Conservation (phyloP, 192 early-diverging fungal genomes). For the Kappamyces sp. region DNA sequence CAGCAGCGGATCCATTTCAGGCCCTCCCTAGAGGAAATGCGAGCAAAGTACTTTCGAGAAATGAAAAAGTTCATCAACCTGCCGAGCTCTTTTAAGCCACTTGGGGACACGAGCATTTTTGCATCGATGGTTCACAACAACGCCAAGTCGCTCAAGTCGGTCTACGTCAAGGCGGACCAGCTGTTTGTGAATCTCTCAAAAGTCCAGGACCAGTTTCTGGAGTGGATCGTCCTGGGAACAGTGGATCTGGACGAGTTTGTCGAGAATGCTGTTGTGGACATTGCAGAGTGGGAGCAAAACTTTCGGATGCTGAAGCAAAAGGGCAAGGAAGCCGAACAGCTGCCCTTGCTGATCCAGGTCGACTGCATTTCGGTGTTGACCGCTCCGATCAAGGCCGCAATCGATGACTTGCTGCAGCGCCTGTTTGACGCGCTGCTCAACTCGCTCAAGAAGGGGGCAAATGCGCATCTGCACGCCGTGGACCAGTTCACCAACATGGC, state of each 20-base stretch:
- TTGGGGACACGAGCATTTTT: constrained; percentile 41
- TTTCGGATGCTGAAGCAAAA: constrained; percentile 48
- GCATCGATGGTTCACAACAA: constrained; percentile 42
- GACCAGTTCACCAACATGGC: constrained; percentile 47
- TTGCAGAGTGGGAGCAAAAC: constrained; percentile 46
- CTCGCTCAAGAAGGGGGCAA: constrained; percentile 30
- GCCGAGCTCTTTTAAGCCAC: constrained; percentile 39
- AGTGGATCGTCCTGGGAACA: constrained; percentile 51
- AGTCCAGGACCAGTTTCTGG: constrained; percentile 46
- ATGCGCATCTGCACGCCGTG: constrained; percentile 30
- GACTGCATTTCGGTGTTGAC: constrained; percentile 52
- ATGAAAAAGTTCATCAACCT: constrained; percentile 58
- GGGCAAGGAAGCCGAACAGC: constrained; percentile 53
- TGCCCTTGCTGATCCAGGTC: constrained; percentile 39
- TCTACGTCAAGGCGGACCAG: constrained; percentile 45
- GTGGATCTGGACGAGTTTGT: constrained; percentile 46
- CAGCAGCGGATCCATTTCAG: constrained; percentile 47
- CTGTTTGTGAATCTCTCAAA: constrained; percentile 46
- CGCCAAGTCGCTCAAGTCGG: constrained; percentile 29
- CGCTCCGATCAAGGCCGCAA: constrained; percentile 47
- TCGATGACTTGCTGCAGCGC: constrained; percentile 54
- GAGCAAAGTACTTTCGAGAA: constrained; percentile 59
- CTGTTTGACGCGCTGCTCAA: constrained; percentile 47
- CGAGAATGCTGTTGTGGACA: constrained; percentile 34
- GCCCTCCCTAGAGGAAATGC: constrained; percentile 53